Conservation (phyloP, 495 filamentous ascomycete genomes). For the Rostrohypoxylon terebratum region DNA sequence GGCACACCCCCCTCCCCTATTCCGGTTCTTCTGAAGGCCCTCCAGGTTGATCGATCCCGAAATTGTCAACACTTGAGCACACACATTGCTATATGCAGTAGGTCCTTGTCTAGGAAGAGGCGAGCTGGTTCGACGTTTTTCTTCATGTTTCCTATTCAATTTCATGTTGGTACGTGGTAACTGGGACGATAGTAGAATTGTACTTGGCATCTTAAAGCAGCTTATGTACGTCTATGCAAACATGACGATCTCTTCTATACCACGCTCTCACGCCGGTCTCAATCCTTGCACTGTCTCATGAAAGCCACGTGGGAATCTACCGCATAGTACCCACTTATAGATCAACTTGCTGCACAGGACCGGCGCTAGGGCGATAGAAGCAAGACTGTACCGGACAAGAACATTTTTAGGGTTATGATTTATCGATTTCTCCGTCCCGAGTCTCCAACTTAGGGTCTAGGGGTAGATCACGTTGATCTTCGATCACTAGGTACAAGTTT, state of each 20-base stretch:
- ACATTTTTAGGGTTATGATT: not conserved
- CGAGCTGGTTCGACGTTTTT: too few species aligned
- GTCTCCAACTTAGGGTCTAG: not conserved
- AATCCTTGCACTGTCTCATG: not conserved
- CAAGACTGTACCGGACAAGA: not conserved
- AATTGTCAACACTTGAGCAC: too few species aligned
- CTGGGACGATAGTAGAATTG: not conserved
- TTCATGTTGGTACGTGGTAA: not conserved
- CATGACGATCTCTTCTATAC: not conserved
- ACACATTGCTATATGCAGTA: too few species aligned
- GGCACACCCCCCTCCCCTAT: not conserved
- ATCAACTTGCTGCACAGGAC: not conserved
- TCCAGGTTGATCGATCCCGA: not conserved
- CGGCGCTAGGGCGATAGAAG: not conserved
- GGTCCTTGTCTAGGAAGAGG: too few species aligned
- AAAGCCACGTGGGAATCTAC: not conserved
- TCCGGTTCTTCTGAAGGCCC: not conserved
- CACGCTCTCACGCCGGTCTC: not conserved
- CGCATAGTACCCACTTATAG: not conserved
- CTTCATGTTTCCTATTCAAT: not conserved
- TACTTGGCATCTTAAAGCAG: not conserved
- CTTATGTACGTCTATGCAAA: not conserved
- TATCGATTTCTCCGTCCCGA: not conserved
- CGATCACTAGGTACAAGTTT: not conserved
- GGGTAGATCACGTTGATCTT: not conserved